Evolutionary conservation across 495 filamentous ascomycete species (phyloP), one percentile per base, ranked within the genome.

Genomic region (Hyaloscypha variabilis): DNA sequence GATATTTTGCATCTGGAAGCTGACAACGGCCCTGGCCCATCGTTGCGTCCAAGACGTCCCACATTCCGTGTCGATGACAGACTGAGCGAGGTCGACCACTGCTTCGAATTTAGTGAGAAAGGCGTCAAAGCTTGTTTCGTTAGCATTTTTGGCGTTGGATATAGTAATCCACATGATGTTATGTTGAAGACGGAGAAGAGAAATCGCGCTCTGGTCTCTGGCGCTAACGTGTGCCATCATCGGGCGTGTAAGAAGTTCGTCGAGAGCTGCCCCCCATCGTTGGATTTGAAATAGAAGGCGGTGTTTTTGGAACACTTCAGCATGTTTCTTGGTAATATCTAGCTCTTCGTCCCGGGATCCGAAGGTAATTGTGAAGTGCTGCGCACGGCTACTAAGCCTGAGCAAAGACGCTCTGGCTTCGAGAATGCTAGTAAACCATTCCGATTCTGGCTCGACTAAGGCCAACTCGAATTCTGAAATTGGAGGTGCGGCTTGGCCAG

Each of bases 1-100:
- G n/a, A 81, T 69, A 34, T 79, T 71, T 14, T 74, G 72, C 23
- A 74, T 62, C 25, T 76, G 72, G 26, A 36, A 58, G 29, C 34
- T 58, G 55, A 11, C 8, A 29, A 3, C n/a, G 14, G 23, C 28
- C n/a, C 6, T 31, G 14, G 23, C 28, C n/a, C 28, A 23, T 31
- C 55, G 8, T 36, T 46, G 10, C 4, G 13, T 30, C 30, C 30
- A 21, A 30, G 28, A 29, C 6, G 28, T 34, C 55, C 0, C 17
- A 36, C 11, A 10, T 31, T 34, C n/a, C 3, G 25, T 29, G n/a
- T 58, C 55, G 51, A 54, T 23, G 51, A 17, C 11, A 11, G 51
- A 3, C 30, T 34, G 26, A 11, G 55, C 55, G 28, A 58, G 23
- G 11, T 46, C 25, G 6, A 63, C 26, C 19, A 56, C 30, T 26